A percentile compares a stretch with the other conserved stretches of the same genome.
These are phyloP conservation scores for Erodium chrysanthum DNA, from an alignment of 441 rosid species.

Conservation along the genomic window DNA sequence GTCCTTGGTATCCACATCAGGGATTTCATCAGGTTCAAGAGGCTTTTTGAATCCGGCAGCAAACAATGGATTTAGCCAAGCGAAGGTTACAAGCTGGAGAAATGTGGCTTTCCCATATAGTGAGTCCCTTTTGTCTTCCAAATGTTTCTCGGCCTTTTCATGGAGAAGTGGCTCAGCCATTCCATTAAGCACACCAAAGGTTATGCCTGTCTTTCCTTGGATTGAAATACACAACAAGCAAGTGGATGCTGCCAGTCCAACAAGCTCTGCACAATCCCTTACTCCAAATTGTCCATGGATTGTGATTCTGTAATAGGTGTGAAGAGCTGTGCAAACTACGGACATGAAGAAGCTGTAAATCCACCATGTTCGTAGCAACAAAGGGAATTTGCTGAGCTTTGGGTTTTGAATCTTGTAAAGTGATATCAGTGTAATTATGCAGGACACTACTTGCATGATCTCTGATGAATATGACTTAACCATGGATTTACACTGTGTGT, in stretches of 20 bases:
- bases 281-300: conserved; percentile 27
- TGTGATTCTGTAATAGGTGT: conserved; percentile 26
- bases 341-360: conserved; percentile 55
- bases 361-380: conserved; percentile 84
- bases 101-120: conserved; percentile 66
- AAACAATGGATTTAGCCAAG: conserved; percentile 85
- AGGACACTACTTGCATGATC: conserved; percentile 41
- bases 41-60: conserved; percentile 64
- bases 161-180: conserved; percentile 54
- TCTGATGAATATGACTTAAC: conserved; percentile 40
- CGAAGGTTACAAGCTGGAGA: conserved; percentile 70
- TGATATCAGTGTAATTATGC: conserved; percentile 34
- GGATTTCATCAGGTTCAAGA: conserved; percentile 63
- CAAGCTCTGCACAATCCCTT: conserved; percentile 41
- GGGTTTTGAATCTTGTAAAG: conserved; percentile 28
- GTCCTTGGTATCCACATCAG: conserved; percentile 53
- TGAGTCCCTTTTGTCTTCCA: conserved; percentile 31
- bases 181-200: conserved; percentile 21
- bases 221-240: conserved; percentile 48
- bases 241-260: conserved; percentile 45
- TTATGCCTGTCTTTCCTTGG: conserved; percentile 62
- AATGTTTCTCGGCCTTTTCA: conserved; percentile 26
- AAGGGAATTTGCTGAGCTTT: conserved; percentile 40
- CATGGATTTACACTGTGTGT: conserved; percentile 33
- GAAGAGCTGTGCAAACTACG: conserved; percentile 27